These are phyloP conservation scores for Pythium folliculosum DNA, from an alignment of 352 stramenopile genomes.

Conservation along the genomic window DNA sequence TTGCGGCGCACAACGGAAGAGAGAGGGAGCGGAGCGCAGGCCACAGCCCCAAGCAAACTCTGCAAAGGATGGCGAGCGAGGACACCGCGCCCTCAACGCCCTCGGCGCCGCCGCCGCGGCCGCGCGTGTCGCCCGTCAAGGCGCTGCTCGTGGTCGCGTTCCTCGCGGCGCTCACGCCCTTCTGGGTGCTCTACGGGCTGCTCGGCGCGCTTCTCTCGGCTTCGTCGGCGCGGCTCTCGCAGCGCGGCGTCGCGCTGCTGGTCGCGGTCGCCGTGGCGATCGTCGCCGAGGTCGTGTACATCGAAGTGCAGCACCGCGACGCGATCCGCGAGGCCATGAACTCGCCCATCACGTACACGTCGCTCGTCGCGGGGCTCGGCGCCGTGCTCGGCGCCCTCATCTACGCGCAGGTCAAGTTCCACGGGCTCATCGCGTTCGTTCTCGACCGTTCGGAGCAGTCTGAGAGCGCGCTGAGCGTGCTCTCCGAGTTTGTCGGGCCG, in stretches of 20 bases:
- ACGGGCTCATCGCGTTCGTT: constrained; percentile 43
- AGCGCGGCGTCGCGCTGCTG: constrained; percentile 30
- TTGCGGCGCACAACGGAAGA: neutral
- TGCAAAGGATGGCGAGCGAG: neutral
- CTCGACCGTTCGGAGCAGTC: constrained; percentile 32
- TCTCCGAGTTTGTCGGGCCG: constrained; percentile 32
- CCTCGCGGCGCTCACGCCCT: constrained; percentile 40
- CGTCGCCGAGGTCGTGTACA: constrained; percentile 26
- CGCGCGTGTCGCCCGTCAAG: constrained; percentile 31
- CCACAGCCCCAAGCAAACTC: neutral
- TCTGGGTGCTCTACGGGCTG: constrained; percentile 47
- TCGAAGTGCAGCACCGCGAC: constrained; percentile 18
- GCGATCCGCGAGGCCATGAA: constrained; percentile 4
- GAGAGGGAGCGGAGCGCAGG: too few species aligned
- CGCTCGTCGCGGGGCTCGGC: constrained; percentile 7
- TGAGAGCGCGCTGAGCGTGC: constrained; percentile 26
- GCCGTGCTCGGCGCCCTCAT: constrained; percentile 37
- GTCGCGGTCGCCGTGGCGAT: constrained; percentile 23
- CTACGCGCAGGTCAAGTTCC: constrained; percentile 48
- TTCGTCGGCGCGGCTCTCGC: constrained; percentile 30
- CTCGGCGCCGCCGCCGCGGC: neutral
- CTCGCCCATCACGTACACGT: constrained; percentile 10
- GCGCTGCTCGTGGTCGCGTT: constrained; percentile 27
- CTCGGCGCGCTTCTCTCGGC: constrained; percentile 43
- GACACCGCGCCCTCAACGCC: neutral